Conservation (phyloP, 495 filamentous ascomycete genomes). For the Aspergillus bridgeri region DNA sequence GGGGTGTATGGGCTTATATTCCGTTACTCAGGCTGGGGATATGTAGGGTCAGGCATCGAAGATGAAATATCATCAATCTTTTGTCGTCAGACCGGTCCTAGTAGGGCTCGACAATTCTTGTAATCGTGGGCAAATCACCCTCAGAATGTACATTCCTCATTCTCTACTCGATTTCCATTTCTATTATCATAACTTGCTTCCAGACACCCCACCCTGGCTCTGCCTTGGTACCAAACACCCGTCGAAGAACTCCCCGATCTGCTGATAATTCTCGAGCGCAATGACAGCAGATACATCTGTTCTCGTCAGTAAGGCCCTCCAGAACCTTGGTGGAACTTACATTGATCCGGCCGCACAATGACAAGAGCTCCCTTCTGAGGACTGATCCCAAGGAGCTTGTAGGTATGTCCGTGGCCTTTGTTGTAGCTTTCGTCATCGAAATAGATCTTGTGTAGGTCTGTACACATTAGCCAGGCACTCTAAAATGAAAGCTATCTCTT, state of each 20-base stretch:
- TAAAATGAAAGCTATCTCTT: neutral
- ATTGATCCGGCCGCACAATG: conserved; percentile 67
- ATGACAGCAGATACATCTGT: conserved; percentile 39
- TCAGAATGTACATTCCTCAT: neutral
- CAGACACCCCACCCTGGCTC: conserved; percentile 10
- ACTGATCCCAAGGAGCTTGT: conserved; percentile 58
- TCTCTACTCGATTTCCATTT: neutral
- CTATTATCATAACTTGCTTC: conserved; percentile 11
- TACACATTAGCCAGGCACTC: neutral
- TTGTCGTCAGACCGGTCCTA: too few species aligned
- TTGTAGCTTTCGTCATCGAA: conserved; percentile 68
- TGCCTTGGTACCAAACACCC: conserved; percentile 30
- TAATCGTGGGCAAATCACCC: too few species aligned
- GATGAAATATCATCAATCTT: too few species aligned
- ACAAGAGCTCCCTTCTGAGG: conserved; percentile 51
- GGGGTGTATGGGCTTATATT: conserved; percentile 1
- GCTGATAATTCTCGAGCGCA: conserved; percentile 29
- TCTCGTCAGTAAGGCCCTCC: neutral
- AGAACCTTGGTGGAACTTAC: conserved; percentile 34
- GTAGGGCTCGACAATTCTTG: too few species aligned
- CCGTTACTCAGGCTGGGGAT: conserved; percentile 1
- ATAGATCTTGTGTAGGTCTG: conserved; percentile 61
- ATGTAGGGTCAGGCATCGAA: too few species aligned
- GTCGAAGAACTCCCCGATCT: conserved; percentile 41
- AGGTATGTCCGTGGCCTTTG: conserved; percentile 60